A percentile compares a stretch with the other conserved stretches of the same genome.
phyloP scores from a whole-genome alignment of 2,329 filamentous ascomycete genomes.

The Erysiphe neolycopersici region DNA sequence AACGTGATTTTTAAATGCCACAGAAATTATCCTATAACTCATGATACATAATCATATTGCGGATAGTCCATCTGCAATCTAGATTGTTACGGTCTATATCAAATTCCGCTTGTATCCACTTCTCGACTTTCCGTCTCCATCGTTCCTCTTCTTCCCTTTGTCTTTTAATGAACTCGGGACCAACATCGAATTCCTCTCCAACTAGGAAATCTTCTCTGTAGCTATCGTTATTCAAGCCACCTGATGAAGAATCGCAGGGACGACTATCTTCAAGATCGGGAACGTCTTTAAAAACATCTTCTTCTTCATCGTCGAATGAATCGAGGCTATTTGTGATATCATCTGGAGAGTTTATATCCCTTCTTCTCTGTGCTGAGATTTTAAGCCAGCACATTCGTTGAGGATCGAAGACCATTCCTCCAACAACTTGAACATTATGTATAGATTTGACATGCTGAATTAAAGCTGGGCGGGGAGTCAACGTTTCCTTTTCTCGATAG shows the following conservation, averaged over 20 bases:
- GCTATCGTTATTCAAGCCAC: constrained; percentile 26
- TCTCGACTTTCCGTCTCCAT: constrained; percentile 69
- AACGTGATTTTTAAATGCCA: not conserved
- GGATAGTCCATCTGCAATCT: constrained; percentile 54
- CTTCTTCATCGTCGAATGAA: constrained; percentile 55
- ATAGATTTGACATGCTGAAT: constrained; percentile 73
- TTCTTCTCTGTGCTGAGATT: constrained; percentile 22
- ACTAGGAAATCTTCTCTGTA: constrained; percentile 58
- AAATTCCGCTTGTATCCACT: constrained; percentile 38
- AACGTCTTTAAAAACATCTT: constrained; percentile 87
- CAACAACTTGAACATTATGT: constrained; percentile 75
- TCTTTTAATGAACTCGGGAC: constrained; percentile 70
- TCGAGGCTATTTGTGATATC: constrained; percentile 38
- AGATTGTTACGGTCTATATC: constrained; percentile 23
- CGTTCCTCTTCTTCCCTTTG: constrained; percentile 79
- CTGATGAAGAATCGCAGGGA: constrained; percentile 16
- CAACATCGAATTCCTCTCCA: constrained; percentile 92
- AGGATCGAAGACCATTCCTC: constrained; percentile 97
- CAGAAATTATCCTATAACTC: not conserved
- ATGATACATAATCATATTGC: constrained; percentile 22
- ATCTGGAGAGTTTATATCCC: constrained; percentile 21
- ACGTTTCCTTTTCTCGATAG: constrained; percentile 27
- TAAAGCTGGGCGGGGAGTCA: constrained; percentile 43
- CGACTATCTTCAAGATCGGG: constrained; percentile 54
- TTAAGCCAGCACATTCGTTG: constrained; percentile 97